A percentile compares a stretch with the other conserved stretches of the same genome.
phyloP scores from a whole-genome alignment of 2,329 filamentous ascomycete genomes.

The Exophiala sideris region DNA sequence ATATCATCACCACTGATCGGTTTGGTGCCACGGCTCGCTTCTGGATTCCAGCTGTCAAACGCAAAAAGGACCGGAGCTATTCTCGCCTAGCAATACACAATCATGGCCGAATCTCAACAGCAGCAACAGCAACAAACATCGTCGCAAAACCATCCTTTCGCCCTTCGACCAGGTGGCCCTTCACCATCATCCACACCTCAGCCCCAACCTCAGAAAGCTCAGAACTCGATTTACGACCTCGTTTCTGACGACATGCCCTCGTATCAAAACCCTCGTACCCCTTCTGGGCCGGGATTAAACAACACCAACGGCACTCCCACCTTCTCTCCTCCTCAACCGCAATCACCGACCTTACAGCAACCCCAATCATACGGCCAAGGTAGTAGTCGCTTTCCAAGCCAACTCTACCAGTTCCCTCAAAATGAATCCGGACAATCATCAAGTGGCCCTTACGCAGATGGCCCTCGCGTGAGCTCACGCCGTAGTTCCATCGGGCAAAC shows the following conservation, averaged over 20 bases:
- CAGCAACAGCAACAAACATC: conserved; percentile 5
- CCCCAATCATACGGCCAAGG: conserved; percentile 4
- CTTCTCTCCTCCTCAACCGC: conserved; percentile 7
- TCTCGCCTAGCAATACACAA: conserved; percentile 1
- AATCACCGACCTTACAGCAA: conserved; percentile 16
- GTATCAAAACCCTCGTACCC: conserved; percentile 10
- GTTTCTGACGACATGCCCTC: conserved; percentile 11
- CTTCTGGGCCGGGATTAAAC: conserved; percentile 9
- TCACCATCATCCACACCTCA: conserved; percentile 21
- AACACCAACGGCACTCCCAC: not conserved
- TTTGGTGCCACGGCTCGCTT: not conserved
- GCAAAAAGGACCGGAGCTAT: not conserved
- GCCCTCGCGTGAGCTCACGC: conserved; percentile 18
- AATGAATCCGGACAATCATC: conserved; percentile 12
- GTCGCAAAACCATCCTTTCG: conserved; percentile 14
- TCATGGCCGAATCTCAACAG: conserved; percentile 6
- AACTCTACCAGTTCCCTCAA: conserved; percentile 19
- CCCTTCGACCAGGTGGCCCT: conserved; percentile 23
- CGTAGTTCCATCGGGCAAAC: conserved; percentile 27
- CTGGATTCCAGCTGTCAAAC: not conserved
- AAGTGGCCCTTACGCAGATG: conserved; percentile 15
- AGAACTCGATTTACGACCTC: conserved; percentile 1
- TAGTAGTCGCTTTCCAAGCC: conserved; percentile 23
- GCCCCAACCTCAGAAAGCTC: conserved; percentile 1
- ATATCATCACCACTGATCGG: not conserved